Evolutionary conservation across 208 protist species (phyloP), one percentile per base, ranked within the genome.

Genomic region (Trypanosoma scelopori): DNA sequence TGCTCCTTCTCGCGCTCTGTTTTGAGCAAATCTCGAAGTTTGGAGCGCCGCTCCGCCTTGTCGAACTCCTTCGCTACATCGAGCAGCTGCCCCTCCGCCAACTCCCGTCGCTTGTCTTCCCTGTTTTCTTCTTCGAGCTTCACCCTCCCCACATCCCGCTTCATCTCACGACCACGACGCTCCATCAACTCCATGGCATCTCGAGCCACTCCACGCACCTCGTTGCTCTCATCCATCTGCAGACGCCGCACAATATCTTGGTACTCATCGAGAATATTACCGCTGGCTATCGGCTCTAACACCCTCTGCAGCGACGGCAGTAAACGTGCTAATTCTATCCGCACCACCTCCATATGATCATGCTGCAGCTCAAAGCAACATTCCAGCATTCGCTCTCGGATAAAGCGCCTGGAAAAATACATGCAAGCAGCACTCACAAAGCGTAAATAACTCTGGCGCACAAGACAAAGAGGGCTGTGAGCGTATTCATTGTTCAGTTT

Each of bases 61-160:
- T 96, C 91, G 5, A 69, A 86, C 56, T 96, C 91, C 71, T 96
- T 96, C 4, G 91, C 87, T 37, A 85, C 61, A 53, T 96, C 87
- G 9, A 96, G 62, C 74, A 96, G 79, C 5, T 73, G 55, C 48
- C 85, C 72, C 60, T 96, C 87, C 7, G 73, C 65, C 63, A 81
- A 74, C 70, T 93, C 91, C 4, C 86, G 83, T 25, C 76, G 65
- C 39, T 64, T 55, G 70, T 96, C 87, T 48, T 84, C 77, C 39
- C 46, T 65, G 58, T 84, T 83, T 39, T 84, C 78, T 16, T 82
- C 71, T 32, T 82, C 71, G 22, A 78, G 22, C 28, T 66, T 72
- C 0, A 45, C 35, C 23, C 51, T 66, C 0, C 60, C 37, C 0
- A 53, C 42, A 28, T 76, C 65, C 22, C 66, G 47, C 53, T 42